Percentiles rank a stretch among this genome's conserved stretches.
Evolutionary conservation across 345 rosid species (phyloP).

Genomic region (Abelmoschus esculentus): DNA sequence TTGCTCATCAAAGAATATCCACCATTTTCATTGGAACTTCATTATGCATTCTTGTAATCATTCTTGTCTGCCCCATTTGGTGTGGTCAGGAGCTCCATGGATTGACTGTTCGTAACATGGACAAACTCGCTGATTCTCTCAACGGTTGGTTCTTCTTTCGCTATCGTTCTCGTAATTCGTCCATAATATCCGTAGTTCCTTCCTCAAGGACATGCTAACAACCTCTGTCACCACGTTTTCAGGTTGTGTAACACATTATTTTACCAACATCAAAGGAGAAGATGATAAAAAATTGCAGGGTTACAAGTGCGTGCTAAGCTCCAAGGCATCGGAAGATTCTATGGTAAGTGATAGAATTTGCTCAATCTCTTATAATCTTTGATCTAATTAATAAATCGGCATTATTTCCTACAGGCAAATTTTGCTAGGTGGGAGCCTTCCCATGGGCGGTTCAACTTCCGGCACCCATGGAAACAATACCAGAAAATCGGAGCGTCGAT

Average conservation of each 20-base stretch:
- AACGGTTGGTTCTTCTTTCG: constrained; percentile 35
- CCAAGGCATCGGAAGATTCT: constrained; percentile 42
- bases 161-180: background rate
- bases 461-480: constrained; percentile 50
- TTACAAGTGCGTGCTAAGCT: constrained; percentile 35
- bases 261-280: constrained; percentile 16
- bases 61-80: constrained; percentile 62
- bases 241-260: constrained; percentile 34
- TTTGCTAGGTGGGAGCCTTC: constrained; percentile 51
- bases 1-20: constrained; percentile 58
- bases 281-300: constrained; percentile 22
- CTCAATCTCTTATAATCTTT: background rate
- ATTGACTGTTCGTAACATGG: constrained; percentile 44
- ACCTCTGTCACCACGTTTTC: constrained; percentile 11
- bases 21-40: constrained; percentile 60
- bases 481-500: constrained; percentile 34
- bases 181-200: background rate
- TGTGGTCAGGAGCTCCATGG: constrained; percentile 71
- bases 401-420: constrained; percentile 21
- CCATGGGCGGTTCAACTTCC: constrained; percentile 42
- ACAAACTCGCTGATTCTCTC: constrained; percentile 52
- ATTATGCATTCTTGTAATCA: constrained; percentile 48
- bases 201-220: background rate
- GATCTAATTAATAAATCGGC: background rate
- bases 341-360: constrained; percentile 21